These are phyloP conservation scores for Xerocomellus amylosporus DNA, from an alignment of 768 basidiomycete species.

Conservation along the genomic window DNA sequence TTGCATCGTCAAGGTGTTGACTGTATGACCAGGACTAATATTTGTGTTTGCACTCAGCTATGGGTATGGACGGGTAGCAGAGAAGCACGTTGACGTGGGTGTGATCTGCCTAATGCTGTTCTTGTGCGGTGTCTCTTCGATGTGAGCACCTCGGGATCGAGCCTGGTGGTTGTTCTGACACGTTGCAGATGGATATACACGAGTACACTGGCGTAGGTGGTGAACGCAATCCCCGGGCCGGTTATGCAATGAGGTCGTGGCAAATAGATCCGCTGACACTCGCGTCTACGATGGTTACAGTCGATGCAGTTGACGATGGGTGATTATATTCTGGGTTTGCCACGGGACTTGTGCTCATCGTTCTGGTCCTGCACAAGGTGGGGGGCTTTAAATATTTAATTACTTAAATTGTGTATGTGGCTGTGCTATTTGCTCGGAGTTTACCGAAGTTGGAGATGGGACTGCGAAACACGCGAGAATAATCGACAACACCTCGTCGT, in stretches of 20 bases:
- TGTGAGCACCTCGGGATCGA: slow-evolving; percentile 44
- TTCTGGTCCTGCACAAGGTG: slow-evolving; percentile 63
- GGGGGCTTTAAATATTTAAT: neutral
- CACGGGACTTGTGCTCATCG: slow-evolving; percentile 53
- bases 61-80: slow-evolving; percentile 73
- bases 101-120: slow-evolving; percentile 73
- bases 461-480: slow-evolving; percentile 26
- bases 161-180: neutral
- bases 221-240: slow-evolving; percentile 82
- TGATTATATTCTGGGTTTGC: slow-evolving; percentile 71
- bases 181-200: slow-evolving; percentile 54
- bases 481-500: slow-evolving; percentile 19
- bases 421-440: slow-evolving; percentile 16
- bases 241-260: slow-evolving; percentile 70
- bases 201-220: slow-evolving; percentile 77
- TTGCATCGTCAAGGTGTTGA: slow-evolving; percentile 6
- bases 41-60: slow-evolving; percentile 78
- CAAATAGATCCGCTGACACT: slow-evolving; percentile 74
- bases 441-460: slow-evolving; percentile 26
- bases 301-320: slow-evolving; percentile 74
- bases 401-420: slow-evolving; percentile 14
- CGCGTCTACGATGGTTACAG: slow-evolving; percentile 66
- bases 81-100: slow-evolving; percentile 60
- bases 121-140: slow-evolving; percentile 66
- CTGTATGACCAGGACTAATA: slow-evolving; percentile 48